Base-by-base conservation (phyloP, 2,329 filamentous ascomycete species). In the Fonsecaea nubica region DNA sequence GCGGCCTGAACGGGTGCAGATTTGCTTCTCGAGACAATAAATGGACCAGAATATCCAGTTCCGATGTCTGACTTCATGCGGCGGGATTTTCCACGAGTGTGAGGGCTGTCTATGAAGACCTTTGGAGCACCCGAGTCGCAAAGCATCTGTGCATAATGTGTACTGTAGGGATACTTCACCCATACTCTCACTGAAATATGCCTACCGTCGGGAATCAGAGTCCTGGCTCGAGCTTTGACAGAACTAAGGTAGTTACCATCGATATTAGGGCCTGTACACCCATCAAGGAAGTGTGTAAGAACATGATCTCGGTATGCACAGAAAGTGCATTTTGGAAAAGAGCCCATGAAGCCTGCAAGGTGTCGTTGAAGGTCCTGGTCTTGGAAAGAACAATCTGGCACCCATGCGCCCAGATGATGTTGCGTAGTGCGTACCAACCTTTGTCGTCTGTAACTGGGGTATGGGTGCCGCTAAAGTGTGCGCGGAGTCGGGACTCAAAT, bases 1-100 rank as follows among this genome's bases (percentile, higher is more conserved):
- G 21, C 64, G 64, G 21, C 59, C 64, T 10, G 58, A 66, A 10
- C 59, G 64, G 21, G 52, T 36, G 42, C 52, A 62, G 35, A 66
- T 62, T 13, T 66, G 64, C 54, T 66, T 66, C 30, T 66, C 64
- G 32, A 66, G 64, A 36, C 64, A 66, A 40, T 66, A 66, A 15
- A 63, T 63, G 18, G 64, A 38, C 64, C 64, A 66, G 45, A 66
- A 66, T 32, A 63, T 58, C 58, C 58, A 63, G 45, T 58, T 62
- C 12, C 59, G 38, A 32, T 66, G 64, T 3, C 13, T 40, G 7
- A 62, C 52, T 45, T 66, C 64, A 13, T 62, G 53, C 15, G 18
- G 42, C 13, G 52, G 40, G 13, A 66, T 55, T 8, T 63, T 63
- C 53, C 58, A 62, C 18, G 59, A 62, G 10, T 30, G 30, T 6